phyloP scores from a whole-genome alignment of 139 green algal genomes.

The Coccomyxa sp. region DNA sequence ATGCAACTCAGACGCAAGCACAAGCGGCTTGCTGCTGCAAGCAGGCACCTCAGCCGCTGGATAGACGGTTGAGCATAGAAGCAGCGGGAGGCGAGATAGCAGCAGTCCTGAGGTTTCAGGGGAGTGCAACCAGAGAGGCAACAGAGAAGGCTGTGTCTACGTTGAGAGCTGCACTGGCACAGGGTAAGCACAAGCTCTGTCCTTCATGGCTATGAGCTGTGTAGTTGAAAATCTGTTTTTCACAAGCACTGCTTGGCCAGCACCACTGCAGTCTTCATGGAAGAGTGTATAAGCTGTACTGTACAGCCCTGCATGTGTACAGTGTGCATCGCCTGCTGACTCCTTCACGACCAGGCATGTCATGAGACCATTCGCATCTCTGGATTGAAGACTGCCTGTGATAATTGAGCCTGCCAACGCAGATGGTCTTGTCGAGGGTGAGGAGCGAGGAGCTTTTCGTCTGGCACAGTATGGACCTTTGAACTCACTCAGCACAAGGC shows the following conservation, averaged over 20 bases:
- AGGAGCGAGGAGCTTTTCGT: conserved; percentile 8
- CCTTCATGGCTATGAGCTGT: not conserved
- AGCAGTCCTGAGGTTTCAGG: conserved; percentile 6
- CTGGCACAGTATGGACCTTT: conserved; percentile 16
- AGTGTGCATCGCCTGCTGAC: not conserved
- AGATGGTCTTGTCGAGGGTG: conserved; percentile 9
- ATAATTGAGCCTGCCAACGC: too few species aligned
- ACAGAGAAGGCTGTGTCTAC: not conserved
- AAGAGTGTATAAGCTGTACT: not conserved
- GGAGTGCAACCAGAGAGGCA: not conserved
- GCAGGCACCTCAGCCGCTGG: not conserved
- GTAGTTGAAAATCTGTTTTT: not conserved
- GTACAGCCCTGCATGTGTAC: not conserved
- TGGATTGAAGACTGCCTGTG: not conserved
- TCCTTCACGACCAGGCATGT: not conserved
- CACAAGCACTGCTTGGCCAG: not conserved
- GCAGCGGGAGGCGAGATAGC: not conserved
- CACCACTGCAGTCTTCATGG: not conserved
- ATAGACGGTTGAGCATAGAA: not conserved
- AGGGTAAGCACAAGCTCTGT: conserved; percentile 1
- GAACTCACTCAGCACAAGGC: conserved; percentile 12
- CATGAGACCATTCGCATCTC: not conserved
- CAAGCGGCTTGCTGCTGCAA: not conserved
- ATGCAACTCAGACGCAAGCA: not conserved
- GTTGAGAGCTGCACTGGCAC: not conserved